Conservation (phyloP, 2,329 filamentous ascomycete genomes). For the Arthrobotrys entomopaga region DNA sequence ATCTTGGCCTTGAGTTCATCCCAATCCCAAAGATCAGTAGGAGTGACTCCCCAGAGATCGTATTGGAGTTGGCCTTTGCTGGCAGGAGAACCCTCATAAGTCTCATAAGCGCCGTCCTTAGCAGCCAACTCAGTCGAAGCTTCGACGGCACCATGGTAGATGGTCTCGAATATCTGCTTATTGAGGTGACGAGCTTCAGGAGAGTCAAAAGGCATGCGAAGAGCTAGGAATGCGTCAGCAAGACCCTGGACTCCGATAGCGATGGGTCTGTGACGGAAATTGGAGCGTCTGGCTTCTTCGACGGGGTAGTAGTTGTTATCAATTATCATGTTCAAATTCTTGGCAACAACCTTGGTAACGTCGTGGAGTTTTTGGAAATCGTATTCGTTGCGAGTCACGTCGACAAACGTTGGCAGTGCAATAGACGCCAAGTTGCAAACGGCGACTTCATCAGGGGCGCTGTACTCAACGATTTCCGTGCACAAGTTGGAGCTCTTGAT, state of each 20-base stretch:
- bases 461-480: slow-evolving; percentile 99
- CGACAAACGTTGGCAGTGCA: slow-evolving; percentile 88
- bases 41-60: slow-evolving; percentile 97
- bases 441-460: slow-evolving; percentile 94
- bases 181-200: slow-evolving; percentile 92
- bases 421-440: slow-evolving; percentile 98
- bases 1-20: slow-evolving; percentile 86
- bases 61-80: slow-evolving; percentile 97
- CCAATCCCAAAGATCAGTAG: slow-evolving; percentile 97
- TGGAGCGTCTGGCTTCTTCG: slow-evolving; percentile 89
- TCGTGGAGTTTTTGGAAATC: slow-evolving; percentile 98
- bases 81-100: slow-evolving; percentile 91
- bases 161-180: slow-evolving; percentile 98
- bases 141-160: slow-evolving; percentile 94
- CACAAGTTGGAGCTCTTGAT: slow-evolving; percentile 99
- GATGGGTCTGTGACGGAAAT: slow-evolving; percentile 95
- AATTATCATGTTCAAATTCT: slow-evolving; percentile 97
- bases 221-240: slow-evolving; percentile 95
- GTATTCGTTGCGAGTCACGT: slow-evolving; percentile 83
- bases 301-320: slow-evolving; percentile 99
- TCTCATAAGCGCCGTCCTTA: slow-evolving; percentile 83
- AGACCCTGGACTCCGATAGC: slow-evolving; percentile 97
- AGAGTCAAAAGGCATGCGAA: slow-evolving; percentile 96
- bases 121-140: slow-evolving; percentile 87
- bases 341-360: slow-evolving; percentile 88